Evolutionary conservation across 306 rosid genomes (phyloP).

Genomic region (Astragalus membranaceus): DNA sequence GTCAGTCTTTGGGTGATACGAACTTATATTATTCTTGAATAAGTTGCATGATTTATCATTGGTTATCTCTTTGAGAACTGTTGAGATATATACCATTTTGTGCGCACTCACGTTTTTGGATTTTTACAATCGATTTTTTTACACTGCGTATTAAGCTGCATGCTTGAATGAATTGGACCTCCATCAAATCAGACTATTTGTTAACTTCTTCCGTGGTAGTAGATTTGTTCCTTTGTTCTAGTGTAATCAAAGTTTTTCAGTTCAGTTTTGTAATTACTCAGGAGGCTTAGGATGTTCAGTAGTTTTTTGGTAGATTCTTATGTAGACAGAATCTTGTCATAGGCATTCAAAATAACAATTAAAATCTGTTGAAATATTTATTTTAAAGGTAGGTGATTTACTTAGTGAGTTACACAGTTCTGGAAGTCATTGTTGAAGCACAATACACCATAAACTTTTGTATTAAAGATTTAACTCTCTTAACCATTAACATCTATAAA

Average conservation of each 20-base stretch:
- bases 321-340: no score
- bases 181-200: background rate
- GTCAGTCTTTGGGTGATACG: constrained; percentile 50
- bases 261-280: background rate
- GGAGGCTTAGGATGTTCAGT: background rate
- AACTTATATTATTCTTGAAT: constrained; percentile 66
- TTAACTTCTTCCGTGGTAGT: background rate
- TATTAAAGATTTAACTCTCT: no score
- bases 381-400: no score
- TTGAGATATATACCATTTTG: constrained; percentile 34
- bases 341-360: no score
- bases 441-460: no score
- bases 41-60: constrained; percentile 65
- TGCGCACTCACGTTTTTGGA: background rate
- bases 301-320: no score
- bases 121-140: background rate
- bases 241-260: background rate
- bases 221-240: background rate
- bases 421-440: no score
- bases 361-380: no score
- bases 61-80: constrained; percentile 24
- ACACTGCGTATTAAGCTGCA: constrained; percentile 11
- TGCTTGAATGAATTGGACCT: constrained; percentile 16
- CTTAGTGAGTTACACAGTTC: no score
- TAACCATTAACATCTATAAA: no score